phyloP scores from a whole-genome alignment of 2,329 filamentous ascomycete species.

The Rutstroemia sp. region DNA sequence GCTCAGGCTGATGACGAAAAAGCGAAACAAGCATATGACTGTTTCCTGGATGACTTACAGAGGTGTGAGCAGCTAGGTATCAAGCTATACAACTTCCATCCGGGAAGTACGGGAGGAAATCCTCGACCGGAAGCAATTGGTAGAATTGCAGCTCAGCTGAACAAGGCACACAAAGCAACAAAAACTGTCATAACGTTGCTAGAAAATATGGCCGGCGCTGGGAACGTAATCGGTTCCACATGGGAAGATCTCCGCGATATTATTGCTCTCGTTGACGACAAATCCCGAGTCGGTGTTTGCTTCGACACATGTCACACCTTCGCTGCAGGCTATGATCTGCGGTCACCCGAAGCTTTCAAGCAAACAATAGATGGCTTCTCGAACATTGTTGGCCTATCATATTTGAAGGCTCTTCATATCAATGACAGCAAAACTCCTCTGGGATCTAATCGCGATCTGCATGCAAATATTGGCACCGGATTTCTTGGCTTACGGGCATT shows the following conservation, averaged over 20 bases:
- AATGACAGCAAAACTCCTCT: slow-evolving; percentile 95
- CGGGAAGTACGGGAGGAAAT: slow-evolving; percentile 69
- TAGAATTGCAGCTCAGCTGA: slow-evolving; percentile 76
- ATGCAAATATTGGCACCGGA: slow-evolving; percentile 93
- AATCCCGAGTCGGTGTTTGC: slow-evolving; percentile 82
- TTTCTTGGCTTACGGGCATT: slow-evolving; percentile 88
- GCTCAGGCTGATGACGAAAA: slow-evolving; percentile 76
- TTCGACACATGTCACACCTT: slow-evolving; percentile 97
- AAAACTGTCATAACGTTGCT: slow-evolving; percentile 72
- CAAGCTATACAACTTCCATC: slow-evolving; percentile 94
- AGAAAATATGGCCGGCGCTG: slow-evolving; percentile 91
- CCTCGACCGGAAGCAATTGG: slow-evolving; percentile 61
- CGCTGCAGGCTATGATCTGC: slow-evolving; percentile 85
- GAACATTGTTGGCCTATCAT: slow-evolving; percentile 64
- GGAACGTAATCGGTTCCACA: slow-evolving; percentile 77
- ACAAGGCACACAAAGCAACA: slow-evolving; percentile 71
- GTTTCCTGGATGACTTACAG: slow-evolving; percentile 80
- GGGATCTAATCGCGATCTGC: slow-evolving; percentile 73
- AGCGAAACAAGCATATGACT: slow-evolving; percentile 74
- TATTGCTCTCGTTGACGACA: slow-evolving; percentile 72
- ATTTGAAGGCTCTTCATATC: slow-evolving; percentile 79
- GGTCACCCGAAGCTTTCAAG: slow-evolving; percentile 65
- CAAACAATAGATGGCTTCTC: slow-evolving; percentile 72
- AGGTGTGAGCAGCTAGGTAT: slow-evolving; percentile 85
- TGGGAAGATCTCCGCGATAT: slow-evolving; percentile 85